Evolutionary conservation across 1,284 basidiomycete species (phyloP), one percentile per base, ranked within the genome.

Genomic region (Exobasidium cylindrosporum): DNA sequence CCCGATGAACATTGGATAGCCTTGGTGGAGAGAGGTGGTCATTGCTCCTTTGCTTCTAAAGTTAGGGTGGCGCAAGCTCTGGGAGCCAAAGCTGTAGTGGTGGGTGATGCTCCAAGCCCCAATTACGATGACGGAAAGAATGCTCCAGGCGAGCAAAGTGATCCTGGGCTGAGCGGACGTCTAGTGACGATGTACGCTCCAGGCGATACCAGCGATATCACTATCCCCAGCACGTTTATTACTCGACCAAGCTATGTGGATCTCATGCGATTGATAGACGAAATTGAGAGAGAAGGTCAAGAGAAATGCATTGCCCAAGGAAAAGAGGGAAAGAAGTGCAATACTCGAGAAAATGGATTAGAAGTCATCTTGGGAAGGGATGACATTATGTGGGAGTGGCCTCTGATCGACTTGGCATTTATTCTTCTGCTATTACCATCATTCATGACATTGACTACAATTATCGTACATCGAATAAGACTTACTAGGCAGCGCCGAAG

Each of bases 1-100:
- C 78, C 78, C 17, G 73, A 73, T 0, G 40, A 63, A 17, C 62
- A 78, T 57, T 79, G 76, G 76, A 74, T 79, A 31, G 78, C 78
- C 1, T 60, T 79, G 0, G 70, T 78, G 0, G 74, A 78, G 62
- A 68, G 78, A 11, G 72, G 73, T 13, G 73, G 74, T 10, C 62
- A 63, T 17, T 79, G 78, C 35, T 60, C 73, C 5, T 79, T 79
- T 26, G 74, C 68, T 24, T 64, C 69, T 47, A 79, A 79, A 54
- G 74, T 78, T 2, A 69, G 78, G 26, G 65, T 72, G 1, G 72
- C 75, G 1, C 78, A 79, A 54, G 59, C 66, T 11, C 66, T 78
- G 4, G 78, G 78, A 10, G 78, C 77, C 13, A 66, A 70, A 10
- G 78, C 75, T 0, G 78, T 79, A 10, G 67, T 79, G 6, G 76